Conservation (phyloP, 176 grass and related monocot species). For the Rhynchospora pubera region DNA sequence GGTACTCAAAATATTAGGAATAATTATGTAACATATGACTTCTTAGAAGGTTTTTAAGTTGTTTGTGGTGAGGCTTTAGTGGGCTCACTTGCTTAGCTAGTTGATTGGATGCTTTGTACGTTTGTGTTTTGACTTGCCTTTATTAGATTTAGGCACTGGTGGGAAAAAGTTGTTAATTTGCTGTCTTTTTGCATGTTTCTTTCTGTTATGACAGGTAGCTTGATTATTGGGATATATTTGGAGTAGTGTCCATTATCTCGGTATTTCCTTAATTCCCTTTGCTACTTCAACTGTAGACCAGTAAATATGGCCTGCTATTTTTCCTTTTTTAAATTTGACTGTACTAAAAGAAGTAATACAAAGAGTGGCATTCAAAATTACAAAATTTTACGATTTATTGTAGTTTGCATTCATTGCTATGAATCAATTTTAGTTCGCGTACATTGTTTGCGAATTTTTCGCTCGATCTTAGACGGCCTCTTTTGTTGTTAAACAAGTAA, state of each 20-base stretch:
- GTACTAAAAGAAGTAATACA: too few relatives aligned
- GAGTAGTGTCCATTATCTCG: background rate
- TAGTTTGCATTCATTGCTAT: too few relatives aligned
- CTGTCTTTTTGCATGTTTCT: background rate
- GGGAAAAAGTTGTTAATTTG: background rate
- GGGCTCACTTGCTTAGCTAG: background rate
- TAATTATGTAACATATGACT: conserved; percentile 7
- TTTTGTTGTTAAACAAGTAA: too few relatives aligned
- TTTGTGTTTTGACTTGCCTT: background rate
- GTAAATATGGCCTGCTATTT: background rate
- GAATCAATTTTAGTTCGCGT: too few relatives aligned
- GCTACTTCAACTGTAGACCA: background rate
- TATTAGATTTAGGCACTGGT: background rate
- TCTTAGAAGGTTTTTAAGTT: background rate
- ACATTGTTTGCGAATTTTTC: too few relatives aligned
- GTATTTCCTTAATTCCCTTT: background rate
- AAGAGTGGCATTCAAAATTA: too few relatives aligned
- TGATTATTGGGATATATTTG: background rate
- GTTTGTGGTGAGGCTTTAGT: background rate
- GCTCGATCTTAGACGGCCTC: too few relatives aligned
- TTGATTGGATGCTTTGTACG: background rate
- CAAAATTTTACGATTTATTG: too few relatives aligned
- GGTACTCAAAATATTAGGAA: background rate
- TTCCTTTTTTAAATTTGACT: too few relatives aligned
- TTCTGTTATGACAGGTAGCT: background rate